Percentiles rank a stretch among this genome's conserved stretches.
These are phyloP conservation scores for Nymphaea thermarum DNA, from an alignment of 164 flowering plant species.

Conservation along the genomic window DNA sequence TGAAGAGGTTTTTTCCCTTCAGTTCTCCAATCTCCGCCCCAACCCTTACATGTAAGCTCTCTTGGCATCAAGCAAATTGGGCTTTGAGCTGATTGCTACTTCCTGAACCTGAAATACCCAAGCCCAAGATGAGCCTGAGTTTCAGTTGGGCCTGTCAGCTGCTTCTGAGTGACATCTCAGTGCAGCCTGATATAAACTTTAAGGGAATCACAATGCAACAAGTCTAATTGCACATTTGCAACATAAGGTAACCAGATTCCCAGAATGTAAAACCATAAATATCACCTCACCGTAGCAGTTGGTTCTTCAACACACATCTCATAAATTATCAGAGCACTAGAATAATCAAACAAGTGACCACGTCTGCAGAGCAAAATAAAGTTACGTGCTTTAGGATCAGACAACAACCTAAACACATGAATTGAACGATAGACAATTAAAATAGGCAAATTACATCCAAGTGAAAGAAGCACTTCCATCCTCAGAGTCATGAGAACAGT, in stretches of 20 bases:
- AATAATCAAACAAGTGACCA: slow-evolving; percentile 84
- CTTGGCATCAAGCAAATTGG: too few species aligned
- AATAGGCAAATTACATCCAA: slow-evolving; percentile 60
- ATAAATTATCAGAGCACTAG: slow-evolving; percentile 66
- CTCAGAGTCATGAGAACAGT: slow-evolving; percentile 76
- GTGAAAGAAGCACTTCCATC: slow-evolving; percentile 68
- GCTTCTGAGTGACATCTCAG: too few species aligned
- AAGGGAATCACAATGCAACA: neutral
- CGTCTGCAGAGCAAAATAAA: slow-evolving; percentile 44
- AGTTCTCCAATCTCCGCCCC: too few species aligned
- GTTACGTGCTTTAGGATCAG: neutral
- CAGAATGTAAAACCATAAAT: neutral
- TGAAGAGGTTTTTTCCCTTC: too few species aligned
- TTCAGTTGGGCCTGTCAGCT: too few species aligned
- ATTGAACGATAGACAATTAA: neutral
- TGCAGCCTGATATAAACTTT: neutral
- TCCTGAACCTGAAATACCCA: too few species aligned
- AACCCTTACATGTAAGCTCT: too few species aligned
- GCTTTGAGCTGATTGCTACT: too few species aligned
- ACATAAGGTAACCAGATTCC: neutral
- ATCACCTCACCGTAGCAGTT: slow-evolving; percentile 69
- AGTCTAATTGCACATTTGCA: neutral
- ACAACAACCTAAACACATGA: neutral
- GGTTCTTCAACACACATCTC: slow-evolving; percentile 93
- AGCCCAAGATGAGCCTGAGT: too few species aligned